Base-by-base conservation (phyloP, 1,139 yeast species). In the Debaryomycetaceae sp. region DNA sequence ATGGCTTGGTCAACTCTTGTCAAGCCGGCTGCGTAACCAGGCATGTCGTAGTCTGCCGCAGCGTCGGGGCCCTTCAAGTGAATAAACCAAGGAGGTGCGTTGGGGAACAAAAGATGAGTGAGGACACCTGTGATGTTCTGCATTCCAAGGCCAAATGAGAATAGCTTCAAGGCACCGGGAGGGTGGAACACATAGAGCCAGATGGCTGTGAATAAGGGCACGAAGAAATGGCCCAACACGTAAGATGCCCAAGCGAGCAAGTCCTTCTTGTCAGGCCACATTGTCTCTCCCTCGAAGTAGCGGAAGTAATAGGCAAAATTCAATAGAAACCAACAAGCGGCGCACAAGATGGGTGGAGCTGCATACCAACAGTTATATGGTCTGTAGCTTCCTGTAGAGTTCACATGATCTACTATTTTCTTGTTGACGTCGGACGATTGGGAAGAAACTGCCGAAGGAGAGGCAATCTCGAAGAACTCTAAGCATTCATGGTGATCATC, bases 61-160 rank as follows among this genome's bases (percentile, higher is more conserved):
- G 75, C 71, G 48, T 79, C 73, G 34, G 76, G 73, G 3, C 86
- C 85, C 54, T 83, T 71, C 54, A 80, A 50, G 55, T 80, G 83
- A 41, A 81, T 76, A 57, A 81, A 83, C 86, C 88, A 82, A 5
- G 89, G 89, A 1, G 88, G 85, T 0, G 87, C 86, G 56, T 80
- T 81, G 13, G 89, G 88, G 54, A 82, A 69, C 11, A 73, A 45
- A 40, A 83, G 61, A 58, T 83, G 88, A 6, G 87, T 82, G 36
- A 74, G 42, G 0, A 82, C 84, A 9, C 87, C 87, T 4, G 70
- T 61, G 6, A 81, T 72, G 54, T 83, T 83, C 58, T 82, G 87
- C 20, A 71, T 44, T 2, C 89, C 88, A 36, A 83, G 55, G 0
- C 80, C 75, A 33, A 75, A 54, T 1, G 80, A 67, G 52, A 81